Base-by-base conservation (phyloP, 441 rosid species). In the Populus trichocarpa region DNA sequence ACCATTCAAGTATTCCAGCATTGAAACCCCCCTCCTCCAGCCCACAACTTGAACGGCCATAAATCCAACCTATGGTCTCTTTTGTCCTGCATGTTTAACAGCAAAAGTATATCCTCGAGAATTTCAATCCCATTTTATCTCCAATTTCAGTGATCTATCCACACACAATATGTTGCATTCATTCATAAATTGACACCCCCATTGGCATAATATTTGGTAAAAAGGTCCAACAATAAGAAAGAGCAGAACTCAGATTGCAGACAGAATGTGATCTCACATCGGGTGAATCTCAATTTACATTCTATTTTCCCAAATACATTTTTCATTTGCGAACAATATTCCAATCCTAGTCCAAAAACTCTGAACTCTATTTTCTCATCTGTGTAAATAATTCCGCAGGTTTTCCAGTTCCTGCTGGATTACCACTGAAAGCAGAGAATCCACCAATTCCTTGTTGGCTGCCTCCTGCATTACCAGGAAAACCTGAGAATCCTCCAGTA, bases 321-420 rank as follows among this genome's bases (percentile, higher is more conserved):
- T 30, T 30, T 30, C 32, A 30, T 30, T 30, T 1, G 7, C 59
- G n/a, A 16, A 50, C 59, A 50, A 50, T 5, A 50, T 50, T 50
- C 8, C 16, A 50, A 50, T 50, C 59, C 22, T 53, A 53, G 22
- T 18, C n/a, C n/a, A 53, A 53, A 32, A 7, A 6, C 57, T 53
- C 26, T 68, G 18, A 18, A 13, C 33, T 46, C 86, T 92, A 96
- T 81, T 88, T 96, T 73, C 97, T 90, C 81, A 96, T 96, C 87
- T 94, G 94, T 2, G 98, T 90, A 66, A 96, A 87, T 67, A 90
- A 85, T 50, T 91, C 88, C 0, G 94, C 46, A 67, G 95, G 94
- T 78, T 88, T 96, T 76, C 88, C 90, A 33, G 79, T 61, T 81
- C 76, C 91, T 73, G 88, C 95, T 61, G 73, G 61, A 53, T 16